A percentile compares a stretch with the other conserved stretches of the same genome.
These are phyloP conservation scores for Cucurbita pepo DNA, from an alignment of 306 rosid species.

Conservation along the genomic window DNA sequence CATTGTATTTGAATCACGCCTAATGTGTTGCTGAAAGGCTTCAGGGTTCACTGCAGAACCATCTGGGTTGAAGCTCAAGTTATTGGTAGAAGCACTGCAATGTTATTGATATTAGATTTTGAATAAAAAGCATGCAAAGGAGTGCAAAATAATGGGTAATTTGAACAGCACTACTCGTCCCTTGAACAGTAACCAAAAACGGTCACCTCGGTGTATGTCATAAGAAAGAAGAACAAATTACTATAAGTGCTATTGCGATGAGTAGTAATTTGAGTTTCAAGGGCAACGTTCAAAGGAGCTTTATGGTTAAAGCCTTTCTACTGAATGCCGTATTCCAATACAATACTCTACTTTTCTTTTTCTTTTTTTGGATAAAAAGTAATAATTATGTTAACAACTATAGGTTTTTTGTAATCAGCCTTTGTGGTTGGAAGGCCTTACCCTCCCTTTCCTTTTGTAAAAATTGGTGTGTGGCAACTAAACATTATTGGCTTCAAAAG, in stretches of 20 bases:
- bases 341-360: not conserved
- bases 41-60: constrained; percentile 87
- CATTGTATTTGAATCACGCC: constrained; percentile 52
- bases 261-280: not conserved
- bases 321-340: not conserved
- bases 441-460: no score
- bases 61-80: constrained; percentile 57
- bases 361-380: not conserved
- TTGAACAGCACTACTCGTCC: not conserved
- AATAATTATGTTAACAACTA: not conserved
- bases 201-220: not conserved
- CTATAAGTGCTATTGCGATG: not conserved
- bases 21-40: constrained; percentile 77
- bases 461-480: not conserved
- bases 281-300: not conserved
- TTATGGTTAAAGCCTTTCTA: not conserved
- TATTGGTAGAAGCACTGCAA: constrained; percentile 56
- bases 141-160: not conserved
- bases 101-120: not conserved
- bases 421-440: no score
- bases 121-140: not conserved
- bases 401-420: no score
- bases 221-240: not conserved
- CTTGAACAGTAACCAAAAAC: not conserved
- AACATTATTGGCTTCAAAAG: no score